These are phyloP conservation scores for apple (Malus domestica) DNA, from an alignment of 306 rosid genomes.

Conservation along the genomic window ASM211411v1 NC_041790.1:13942501-13943000, in stretches of 20 bases:
- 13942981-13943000: constrained; percentile 96
- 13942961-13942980: constrained; percentile 71
- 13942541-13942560: not conserved
- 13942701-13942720: not conserved
- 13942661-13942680: not conserved
- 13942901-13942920: not conserved
- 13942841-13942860: not conserved
- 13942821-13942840: not conserved
- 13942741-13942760: not conserved
- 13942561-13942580: not conserved
- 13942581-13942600: not conserved
- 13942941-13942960: constrained; percentile 73
- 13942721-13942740: not conserved
- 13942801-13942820: not conserved
- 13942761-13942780: not conserved
- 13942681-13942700: not conserved
- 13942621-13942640: not conserved
- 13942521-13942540: not conserved
- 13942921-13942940: constrained; percentile 81
- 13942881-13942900: not conserved
- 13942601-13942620: not conserved
- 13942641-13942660: not conserved
- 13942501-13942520: not conserved
- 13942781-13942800: not conserved
- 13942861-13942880: not conserved